phyloP scores from a whole-genome alignment of 768 basidiomycete genomes.

The Suillus clintonianus region DNA sequence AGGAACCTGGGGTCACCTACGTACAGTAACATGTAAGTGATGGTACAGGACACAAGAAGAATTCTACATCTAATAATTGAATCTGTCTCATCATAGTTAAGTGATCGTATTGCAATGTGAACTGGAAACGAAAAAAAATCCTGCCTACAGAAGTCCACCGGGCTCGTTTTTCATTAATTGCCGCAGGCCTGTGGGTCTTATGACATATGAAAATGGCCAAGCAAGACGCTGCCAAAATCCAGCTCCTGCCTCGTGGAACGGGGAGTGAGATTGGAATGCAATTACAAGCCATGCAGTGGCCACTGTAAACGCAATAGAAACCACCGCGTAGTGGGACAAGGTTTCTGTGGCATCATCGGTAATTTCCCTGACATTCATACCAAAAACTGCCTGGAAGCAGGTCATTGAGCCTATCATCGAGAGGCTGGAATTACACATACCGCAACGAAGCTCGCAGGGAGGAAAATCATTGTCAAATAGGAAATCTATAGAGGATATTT shows the following conservation, averaged over 20 bases:
- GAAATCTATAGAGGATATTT: slow-evolving; percentile 39
- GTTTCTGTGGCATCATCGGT: slow-evolving; percentile 20
- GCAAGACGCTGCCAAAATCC: slow-evolving; percentile 11
- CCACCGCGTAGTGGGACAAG: slow-evolving; percentile 36
- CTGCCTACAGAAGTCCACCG: neutral
- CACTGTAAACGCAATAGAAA: slow-evolving; percentile 46
- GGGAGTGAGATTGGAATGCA: slow-evolving; percentile 42
- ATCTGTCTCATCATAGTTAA: neutral
- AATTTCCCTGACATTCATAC: slow-evolving; percentile 22
- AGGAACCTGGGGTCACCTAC: too few relatives aligned
- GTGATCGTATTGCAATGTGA: neutral
- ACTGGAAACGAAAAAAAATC: neutral
- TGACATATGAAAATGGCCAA: slow-evolving; percentile 24
- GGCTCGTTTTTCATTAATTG: neutral
- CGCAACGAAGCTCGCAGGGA: slow-evolving; percentile 50
- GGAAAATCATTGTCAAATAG: slow-evolving; percentile 58
- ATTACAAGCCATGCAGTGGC: slow-evolving; percentile 54
- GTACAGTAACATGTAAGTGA: neutral
- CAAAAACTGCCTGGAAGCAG: slow-evolving; percentile 15
- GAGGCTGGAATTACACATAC: slow-evolving; percentile 15
- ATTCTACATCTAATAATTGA: neutral
- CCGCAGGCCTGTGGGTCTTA: neutral
- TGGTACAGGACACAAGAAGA: neutral
- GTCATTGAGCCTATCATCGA: neutral
- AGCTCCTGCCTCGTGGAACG: slow-evolving; percentile 12